Conservation (phyloP, 2,329 filamentous ascomycete species). For the Trichoderma arundinaceum region DNA sequence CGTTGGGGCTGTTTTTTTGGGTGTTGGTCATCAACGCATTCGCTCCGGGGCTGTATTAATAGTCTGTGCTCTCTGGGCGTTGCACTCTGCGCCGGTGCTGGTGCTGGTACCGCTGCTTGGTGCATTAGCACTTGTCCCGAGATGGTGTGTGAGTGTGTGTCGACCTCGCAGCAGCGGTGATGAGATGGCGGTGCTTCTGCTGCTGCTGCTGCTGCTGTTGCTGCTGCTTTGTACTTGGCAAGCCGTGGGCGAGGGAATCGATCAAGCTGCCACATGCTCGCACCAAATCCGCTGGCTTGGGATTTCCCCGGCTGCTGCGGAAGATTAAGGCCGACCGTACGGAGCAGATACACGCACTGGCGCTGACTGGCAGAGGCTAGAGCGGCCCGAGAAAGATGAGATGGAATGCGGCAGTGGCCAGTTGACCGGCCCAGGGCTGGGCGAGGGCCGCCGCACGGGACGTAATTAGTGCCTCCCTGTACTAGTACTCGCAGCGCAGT, state of each 20-base stretch:
- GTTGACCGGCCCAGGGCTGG: slow-evolving; percentile 6
- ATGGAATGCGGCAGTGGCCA: slow-evolving; percentile 26
- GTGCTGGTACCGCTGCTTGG: no score
- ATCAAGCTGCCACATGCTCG: background rate
- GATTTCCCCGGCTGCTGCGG: slow-evolving; percentile 13
- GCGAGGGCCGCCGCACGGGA: slow-evolving; percentile 19
- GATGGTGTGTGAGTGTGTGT: no score
- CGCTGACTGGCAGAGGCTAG: slow-evolving; percentile 10
- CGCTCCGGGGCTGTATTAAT: background rate
- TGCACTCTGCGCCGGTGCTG: no score
- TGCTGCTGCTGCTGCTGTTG: background rate
- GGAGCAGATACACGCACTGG: background rate
- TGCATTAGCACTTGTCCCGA: no score
- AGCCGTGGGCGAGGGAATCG: background rate
- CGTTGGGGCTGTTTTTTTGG: slow-evolving; percentile 14
- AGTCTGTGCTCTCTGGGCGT: background rate
- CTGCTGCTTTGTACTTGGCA: background rate
- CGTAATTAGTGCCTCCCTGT: background rate
- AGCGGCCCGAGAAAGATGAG: slow-evolving; percentile 27
- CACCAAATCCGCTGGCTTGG: slow-evolving; percentile 12
- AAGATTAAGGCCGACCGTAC: slow-evolving; percentile 6
- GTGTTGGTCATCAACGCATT: slow-evolving; percentile 23
- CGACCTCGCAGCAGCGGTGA: no score
- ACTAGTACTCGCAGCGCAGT: background rate
- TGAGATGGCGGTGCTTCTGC: no score